Base-by-base conservation (phyloP, 2,329 filamentous ascomycete species). In the Aspergillus sp. region DNA sequence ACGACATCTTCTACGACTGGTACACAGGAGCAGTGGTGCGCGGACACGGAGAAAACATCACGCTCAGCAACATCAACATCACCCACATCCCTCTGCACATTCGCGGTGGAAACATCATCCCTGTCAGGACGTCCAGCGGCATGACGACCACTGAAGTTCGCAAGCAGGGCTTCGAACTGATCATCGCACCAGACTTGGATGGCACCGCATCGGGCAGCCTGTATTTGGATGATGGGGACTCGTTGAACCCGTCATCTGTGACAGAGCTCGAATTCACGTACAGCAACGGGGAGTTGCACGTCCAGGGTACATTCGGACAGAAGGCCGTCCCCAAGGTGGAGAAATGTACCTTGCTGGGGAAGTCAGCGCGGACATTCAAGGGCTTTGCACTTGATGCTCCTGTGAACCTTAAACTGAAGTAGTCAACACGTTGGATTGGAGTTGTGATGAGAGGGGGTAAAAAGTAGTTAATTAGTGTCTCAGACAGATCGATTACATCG, bases 201-300 rank as follows among this genome's bases (percentile, higher is more conserved):
- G 89, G 88, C 3, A 84, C 78, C 6, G 91, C 91, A 0, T 74
- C 71, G 1, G 91, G 91, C 0, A 80, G 81, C 55, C 79, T 95
- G 59, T 95, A 93, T 72, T 77, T 95, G 5, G 91, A 95, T 66
- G 91, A 96, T 62, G 91, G 91, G 8, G 86, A 87, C 60, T 87
- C 84, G 25, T 67, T 93, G 53, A 78, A 84, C 60, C 90, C 90
- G 74, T 48, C 52, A 2, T 51, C 59, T 1, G 85, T 81, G n/a
- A 85, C 82, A 6, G 78, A 85, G 58, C 80, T 92, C 55, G 74
- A 78, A 13, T 90, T 93, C 66, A 67, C 72, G 8, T 93, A 86
- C 70, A 76, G 81, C 49, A 71, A 81, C 2, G 83, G 84, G 36
- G 68, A 70, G 60, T 79, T 74, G 36, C 57, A 41, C 25, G 64